Base-by-base conservation (phyloP, 805 yeast genomes). In the Starmerella potacharoeniae region DNA sequence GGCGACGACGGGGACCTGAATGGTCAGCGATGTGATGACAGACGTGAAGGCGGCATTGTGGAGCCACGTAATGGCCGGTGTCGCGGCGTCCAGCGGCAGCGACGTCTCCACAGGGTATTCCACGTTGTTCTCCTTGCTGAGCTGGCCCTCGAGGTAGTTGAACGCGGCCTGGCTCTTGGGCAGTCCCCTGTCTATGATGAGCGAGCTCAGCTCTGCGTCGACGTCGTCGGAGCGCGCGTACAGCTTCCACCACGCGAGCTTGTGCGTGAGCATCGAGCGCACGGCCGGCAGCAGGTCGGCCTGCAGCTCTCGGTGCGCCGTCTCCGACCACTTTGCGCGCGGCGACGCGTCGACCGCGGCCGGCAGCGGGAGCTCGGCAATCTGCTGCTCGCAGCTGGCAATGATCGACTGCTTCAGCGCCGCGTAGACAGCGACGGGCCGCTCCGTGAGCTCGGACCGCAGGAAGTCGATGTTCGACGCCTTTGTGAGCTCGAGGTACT, bases 251-350 rank as follows among this genome's bases (percentile, higher is more conserved):
- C 74, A 72, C 2, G 71, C 65, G 31, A 70, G 55, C 8, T 55
- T 54, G 6, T 54, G 36, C 29, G 48, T 16, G 28, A 58, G 57
- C 53, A 56, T 51, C 2, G 37, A 33, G 22, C 62, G 64, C 13
- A 71, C 54, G 9, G 64, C 59, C 11, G 65, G 63, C 17, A 63
- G 53, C 9, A 70, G 59, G n/a, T 44, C 52, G 17, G 65, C 62
- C 54, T 72, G 72, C 34, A 72, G 65, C 58, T 71, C 75, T n/a
- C 60, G 55, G 57, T 71, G 75, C 2, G 75, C 74, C 6, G 56
- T 51, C 17, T 55, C 53, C 0, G 73, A 59, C 75, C 75, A 71
- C 28, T 62, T 54, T 41, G 30, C 71, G 58, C 47, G 64, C 58
- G 11, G 43, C 37, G 36, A 35, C 43, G 47, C 62, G 35, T 31